Evolutionary conservation across 2,329 filamentous ascomycete genomes (phyloP).

Genomic region (Ilyonectria destructans): DNA sequence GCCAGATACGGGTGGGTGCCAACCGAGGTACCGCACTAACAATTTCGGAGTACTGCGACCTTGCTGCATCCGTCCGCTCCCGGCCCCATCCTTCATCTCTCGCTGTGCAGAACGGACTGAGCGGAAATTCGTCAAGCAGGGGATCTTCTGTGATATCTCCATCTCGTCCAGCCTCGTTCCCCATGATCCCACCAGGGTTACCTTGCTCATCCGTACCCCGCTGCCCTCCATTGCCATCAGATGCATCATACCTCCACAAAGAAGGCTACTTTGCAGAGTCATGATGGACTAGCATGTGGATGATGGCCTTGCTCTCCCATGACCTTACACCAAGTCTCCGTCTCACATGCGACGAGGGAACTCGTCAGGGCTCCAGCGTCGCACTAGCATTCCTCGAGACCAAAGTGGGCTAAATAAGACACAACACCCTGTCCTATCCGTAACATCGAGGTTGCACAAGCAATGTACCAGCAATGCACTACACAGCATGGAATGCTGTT

Average conservation of each 20-base stretch:
- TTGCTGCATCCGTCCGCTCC: slow-evolving; percentile 12
- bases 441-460: slow-evolving; percentile 28
- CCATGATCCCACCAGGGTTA: slow-evolving; percentile 36
- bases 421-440: slow-evolving; percentile 5
- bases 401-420: slow-evolving; percentile 14
- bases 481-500: slow-evolving; percentile 33
- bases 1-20: slow-evolving; percentile 41
- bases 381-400: slow-evolving; percentile 28
- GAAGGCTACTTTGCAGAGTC: slow-evolving; percentile 10
- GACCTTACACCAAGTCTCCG: slow-evolving; percentile 12
- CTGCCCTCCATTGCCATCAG: slow-evolving; percentile 19
- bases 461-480: not conserved
- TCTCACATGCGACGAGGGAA: slow-evolving; percentile 22
- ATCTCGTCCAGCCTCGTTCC: slow-evolving; percentile 43
- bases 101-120: slow-evolving; percentile 8
- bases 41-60: slow-evolving; percentile 50
- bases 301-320: slow-evolving; percentile 1
- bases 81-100: slow-evolving; percentile 31
- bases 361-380: slow-evolving; percentile 12
- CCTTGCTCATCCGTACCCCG: slow-evolving; percentile 24
- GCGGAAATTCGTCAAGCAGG: slow-evolving; percentile 32
- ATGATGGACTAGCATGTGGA: slow-evolving; percentile 1
- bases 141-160: slow-evolving; percentile 33
- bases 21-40: slow-evolving; percentile 58
- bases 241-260: slow-evolving; percentile 15